Conservation (phyloP, 495 filamentous ascomycete genomes). For the Rhizodiscina lignyota region DNA sequence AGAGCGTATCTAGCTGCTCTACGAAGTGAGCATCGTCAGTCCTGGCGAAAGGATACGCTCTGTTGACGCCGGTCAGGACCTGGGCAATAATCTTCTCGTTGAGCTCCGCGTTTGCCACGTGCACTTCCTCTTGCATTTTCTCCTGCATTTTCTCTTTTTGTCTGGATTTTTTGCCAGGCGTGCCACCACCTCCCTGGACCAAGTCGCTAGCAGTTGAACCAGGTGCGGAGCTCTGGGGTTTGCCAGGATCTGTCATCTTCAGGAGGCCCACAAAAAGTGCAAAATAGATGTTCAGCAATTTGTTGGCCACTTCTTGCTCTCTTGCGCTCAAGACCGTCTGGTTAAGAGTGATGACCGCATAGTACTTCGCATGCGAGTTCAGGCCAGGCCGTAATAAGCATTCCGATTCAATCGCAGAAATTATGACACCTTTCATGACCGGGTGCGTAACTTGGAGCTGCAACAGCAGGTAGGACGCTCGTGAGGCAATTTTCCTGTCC, state of each 20-base stretch:
- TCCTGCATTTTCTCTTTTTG: constrained; percentile 24
- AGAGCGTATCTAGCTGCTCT: constrained; percentile 81
- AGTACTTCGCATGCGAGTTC: constrained; percentile 77
- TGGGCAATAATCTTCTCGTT: constrained; percentile 82
- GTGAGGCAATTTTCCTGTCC: constrained; percentile 84
- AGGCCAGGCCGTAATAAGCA: constrained; percentile 77
- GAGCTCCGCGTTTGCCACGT: constrained; percentile 41
- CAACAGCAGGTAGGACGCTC: constrained; percentile 79
- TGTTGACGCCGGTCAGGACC: constrained; percentile 84
- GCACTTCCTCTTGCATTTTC: constrained; percentile 15
- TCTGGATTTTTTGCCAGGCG: constrained; percentile 27
- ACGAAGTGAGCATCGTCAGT: constrained; percentile 57
- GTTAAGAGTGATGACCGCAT: constrained; percentile 89
- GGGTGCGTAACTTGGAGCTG: constrained; percentile 79
- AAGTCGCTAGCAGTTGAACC: constrained; percentile 18
- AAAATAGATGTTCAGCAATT: constrained; percentile 80
- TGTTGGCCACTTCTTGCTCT: constrained; percentile 67
- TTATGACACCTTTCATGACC: constrained; percentile 77
- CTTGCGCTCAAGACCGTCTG: constrained; percentile 78
- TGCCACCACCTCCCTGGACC: constrained; percentile 33
- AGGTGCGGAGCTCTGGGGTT: constrained; percentile 6
- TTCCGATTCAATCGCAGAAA: constrained; percentile 69
- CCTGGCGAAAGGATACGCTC: constrained; percentile 82
- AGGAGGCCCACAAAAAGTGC: constrained; percentile 61
- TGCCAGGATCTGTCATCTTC: constrained; percentile 33